Evolutionary conservation across 257 asterid species (phyloP).

Genomic region (Thymus quinquecostatus): DNA sequence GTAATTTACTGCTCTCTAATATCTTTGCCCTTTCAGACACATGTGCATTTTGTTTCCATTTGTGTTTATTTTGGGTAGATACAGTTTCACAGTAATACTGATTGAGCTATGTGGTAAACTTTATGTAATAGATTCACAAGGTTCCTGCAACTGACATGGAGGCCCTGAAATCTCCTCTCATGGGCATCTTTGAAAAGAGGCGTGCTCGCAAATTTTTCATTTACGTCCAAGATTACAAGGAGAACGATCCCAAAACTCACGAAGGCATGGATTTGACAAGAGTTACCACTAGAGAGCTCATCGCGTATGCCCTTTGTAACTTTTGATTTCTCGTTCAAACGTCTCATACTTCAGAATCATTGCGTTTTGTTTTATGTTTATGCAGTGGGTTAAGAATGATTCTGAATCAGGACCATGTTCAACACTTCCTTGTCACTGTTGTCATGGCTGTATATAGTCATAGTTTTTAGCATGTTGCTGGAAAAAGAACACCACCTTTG

Average conservation of each 20-base stretch:
- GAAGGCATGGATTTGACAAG: slow-evolving; percentile 92
- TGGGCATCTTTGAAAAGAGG: slow-evolving; percentile 97
- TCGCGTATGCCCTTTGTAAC: slow-evolving; percentile 57
- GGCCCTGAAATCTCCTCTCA: slow-evolving; percentile 95
- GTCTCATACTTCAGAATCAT: slow-evolving; percentile 7
- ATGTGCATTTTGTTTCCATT: background rate
- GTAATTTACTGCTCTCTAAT: slow-evolving; percentile 37
- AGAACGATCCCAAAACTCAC: slow-evolving; percentile 79
- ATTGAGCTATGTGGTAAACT: slow-evolving; percentile 21
- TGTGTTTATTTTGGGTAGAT: slow-evolving; percentile 5
- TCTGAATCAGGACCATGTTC: slow-evolving; percentile 9
- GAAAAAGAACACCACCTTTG: background rate
- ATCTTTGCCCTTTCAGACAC: slow-evolving; percentile 2
- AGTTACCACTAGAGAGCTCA: slow-evolving; percentile 82
- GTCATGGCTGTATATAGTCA: background rate
- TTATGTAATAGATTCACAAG: slow-evolving; percentile 76
- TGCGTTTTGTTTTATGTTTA: background rate
- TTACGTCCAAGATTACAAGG: slow-evolving; percentile 87
- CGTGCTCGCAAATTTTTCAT: slow-evolving; percentile 95
- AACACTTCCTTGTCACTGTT: background rate
- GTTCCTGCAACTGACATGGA: slow-evolving; percentile 96
- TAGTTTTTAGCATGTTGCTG: background rate
- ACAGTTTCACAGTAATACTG: background rate
- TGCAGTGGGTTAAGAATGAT: slow-evolving; percentile 5
- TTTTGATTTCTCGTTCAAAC: slow-evolving; percentile 16